These are phyloP conservation scores for Trametes maxima DNA, from an alignment of 768 basidiomycete species.

Conservation along the genomic window DNA sequence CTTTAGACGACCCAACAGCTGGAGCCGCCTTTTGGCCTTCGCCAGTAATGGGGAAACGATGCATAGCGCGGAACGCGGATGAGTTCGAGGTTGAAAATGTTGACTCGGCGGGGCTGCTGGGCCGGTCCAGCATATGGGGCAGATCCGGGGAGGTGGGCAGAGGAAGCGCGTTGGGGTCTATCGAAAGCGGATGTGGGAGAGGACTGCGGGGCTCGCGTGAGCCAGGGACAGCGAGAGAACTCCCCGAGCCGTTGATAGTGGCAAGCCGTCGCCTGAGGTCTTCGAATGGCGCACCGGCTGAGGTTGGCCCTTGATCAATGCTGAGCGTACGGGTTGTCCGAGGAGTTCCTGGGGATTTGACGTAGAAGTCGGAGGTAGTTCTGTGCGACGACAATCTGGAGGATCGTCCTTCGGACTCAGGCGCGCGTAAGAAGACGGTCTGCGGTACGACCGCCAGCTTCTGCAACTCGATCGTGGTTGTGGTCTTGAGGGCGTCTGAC, in stretches of 20 bases:
- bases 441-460: slow-evolving; percentile 90
- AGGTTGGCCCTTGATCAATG: slow-evolving; percentile 45
- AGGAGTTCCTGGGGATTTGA: slow-evolving; percentile 53
- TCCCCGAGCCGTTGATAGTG: slow-evolving; percentile 70
- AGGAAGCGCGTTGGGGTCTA: slow-evolving; percentile 21
- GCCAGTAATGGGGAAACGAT: slow-evolving; percentile 69
- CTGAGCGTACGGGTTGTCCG: slow-evolving; percentile 51
- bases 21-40: slow-evolving; percentile 89
- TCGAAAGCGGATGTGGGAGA: slow-evolving; percentile 38
- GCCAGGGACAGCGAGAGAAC: slow-evolving; percentile 55
- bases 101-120: slow-evolving; percentile 83
- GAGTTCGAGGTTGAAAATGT: slow-evolving; percentile 74
- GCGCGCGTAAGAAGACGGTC: slow-evolving; percentile 82
- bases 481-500: slow-evolving; percentile 61
- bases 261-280: slow-evolving; percentile 77
- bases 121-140: slow-evolving; percentile 50
- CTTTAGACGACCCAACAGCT: slow-evolving; percentile 82
- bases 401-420: slow-evolving; percentile 46
- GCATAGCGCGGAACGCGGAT: slow-evolving; percentile 50
- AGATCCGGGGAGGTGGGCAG: slow-evolving; percentile 29
- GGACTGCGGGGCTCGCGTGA: slow-evolving; percentile 50
- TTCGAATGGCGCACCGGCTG: slow-evolving; percentile 65
- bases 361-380: slow-evolving; percentile 31
- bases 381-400: slow-evolving; percentile 35
- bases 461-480: slow-evolving; percentile 74